These are phyloP conservation scores for Myrica gale DNA, from an alignment of 306 rosid genomes.

Conservation along the genomic window DNA sequence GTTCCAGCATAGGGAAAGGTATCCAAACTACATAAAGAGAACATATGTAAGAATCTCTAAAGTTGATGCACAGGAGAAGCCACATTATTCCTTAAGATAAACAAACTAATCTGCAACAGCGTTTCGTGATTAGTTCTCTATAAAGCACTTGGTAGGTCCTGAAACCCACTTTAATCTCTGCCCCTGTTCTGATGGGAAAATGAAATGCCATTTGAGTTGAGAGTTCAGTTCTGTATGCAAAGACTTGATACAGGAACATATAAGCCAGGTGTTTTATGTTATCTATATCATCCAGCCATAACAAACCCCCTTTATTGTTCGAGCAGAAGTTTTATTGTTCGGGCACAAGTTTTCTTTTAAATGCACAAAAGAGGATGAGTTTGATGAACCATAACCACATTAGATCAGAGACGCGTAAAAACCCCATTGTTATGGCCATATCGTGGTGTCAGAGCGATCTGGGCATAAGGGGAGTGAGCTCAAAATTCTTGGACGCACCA, in stretches of 20 bases:
- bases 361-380: background rate
- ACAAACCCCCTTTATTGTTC: background rate
- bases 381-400: background rate
- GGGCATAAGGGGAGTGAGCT: background rate
- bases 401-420: background rate
- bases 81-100: background rate
- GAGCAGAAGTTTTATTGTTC: background rate
- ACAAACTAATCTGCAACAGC: too few species aligned
- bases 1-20: slow-evolving; percentile 99
- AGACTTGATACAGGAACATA: too few species aligned
- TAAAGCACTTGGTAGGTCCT: too few species aligned
- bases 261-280: background rate
- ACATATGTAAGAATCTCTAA: slow-evolving; percentile 19
- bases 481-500: background rate
- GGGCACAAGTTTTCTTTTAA: background rate
- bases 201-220: too few species aligned
- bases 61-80: slow-evolving; percentile 7
- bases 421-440: background rate
- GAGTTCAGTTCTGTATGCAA: background rate
- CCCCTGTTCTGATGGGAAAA: too few species aligned
- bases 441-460: background rate
- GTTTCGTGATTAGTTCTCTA: too few species aligned
- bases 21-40: slow-evolving; percentile 71
- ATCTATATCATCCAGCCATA: background rate
- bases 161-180: too few species aligned